Evolutionary conservation across 2,329 filamentous ascomycete genomes (phyloP).

Genomic region (Claviceps purpurea): DNA sequence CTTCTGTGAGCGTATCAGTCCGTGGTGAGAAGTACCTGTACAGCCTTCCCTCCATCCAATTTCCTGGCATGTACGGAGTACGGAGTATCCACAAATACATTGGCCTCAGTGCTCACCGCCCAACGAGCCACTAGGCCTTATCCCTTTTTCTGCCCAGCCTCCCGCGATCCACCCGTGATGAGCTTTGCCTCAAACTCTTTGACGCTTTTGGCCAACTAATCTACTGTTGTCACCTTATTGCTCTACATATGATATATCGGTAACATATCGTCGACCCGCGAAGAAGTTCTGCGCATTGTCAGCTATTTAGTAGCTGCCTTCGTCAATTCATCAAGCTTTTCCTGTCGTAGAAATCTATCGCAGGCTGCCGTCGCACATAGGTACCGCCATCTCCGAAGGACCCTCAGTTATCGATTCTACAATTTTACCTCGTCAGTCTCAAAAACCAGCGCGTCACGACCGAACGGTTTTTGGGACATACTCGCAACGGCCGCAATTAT

Average conservation of each 20-base stretch:
- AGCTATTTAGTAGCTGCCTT: not conserved
- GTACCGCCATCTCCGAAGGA: not conserved
- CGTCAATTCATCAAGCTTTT: not conserved
- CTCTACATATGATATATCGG: not conserved
- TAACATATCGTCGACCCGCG: not conserved
- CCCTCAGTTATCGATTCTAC: not conserved
- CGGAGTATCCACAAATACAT: not conserved
- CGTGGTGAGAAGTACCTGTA: not conserved
- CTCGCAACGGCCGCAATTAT: not conserved
- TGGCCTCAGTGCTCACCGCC: conserved; percentile 7
- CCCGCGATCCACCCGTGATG: conserved; percentile 6
- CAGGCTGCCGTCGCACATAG: not conserved
- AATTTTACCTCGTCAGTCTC: not conserved
- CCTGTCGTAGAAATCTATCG: not conserved
- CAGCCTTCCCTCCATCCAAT: not conserved
- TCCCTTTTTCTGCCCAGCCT: conserved; percentile 9
- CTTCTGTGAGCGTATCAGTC: no score
- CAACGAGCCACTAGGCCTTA: conserved; percentile 2
- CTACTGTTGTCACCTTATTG: not conserved
- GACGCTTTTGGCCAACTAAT: conserved; percentile 2
- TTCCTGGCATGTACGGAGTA: no score
- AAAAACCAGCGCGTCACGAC: no score
- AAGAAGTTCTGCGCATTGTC: conserved; percentile 1
- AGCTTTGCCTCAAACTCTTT: conserved; percentile 6
- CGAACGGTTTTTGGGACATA: not conserved